phyloP scores from a whole-genome alignment of 225 moss, liverwort and hornwort genomes.

The Antitrichia curtipendula region DNA sequence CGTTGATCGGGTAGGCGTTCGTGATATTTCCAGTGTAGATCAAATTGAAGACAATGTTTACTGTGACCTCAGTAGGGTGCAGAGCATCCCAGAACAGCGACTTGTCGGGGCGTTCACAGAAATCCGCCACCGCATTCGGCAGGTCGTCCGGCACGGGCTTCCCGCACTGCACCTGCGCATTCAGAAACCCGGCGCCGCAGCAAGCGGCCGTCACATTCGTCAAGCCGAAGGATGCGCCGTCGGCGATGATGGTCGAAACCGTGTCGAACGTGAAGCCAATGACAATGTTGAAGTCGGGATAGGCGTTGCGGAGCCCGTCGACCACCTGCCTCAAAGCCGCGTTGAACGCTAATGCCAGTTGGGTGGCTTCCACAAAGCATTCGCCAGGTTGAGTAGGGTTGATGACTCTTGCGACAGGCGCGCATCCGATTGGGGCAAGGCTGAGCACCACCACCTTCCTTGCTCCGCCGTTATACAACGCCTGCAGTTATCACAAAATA shows the following conservation, averaged over 20 bases:
- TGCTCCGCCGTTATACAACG: conserved; percentile 16
- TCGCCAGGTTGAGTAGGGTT: conserved; percentile 7
- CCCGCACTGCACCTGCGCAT: conserved; percentile 30
- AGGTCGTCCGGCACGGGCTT: neutral
- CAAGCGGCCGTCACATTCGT: conserved; percentile 12
- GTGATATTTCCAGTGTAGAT: neutral
- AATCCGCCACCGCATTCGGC: neutral
- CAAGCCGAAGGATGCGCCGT: conserved; percentile 5
- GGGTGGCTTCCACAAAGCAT: conserved; percentile 2
- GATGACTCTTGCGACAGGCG: neutral
- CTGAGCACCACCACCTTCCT: conserved; percentile 6
- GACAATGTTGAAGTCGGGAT: conserved; percentile 11
- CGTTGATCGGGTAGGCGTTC: conserved; percentile 18
- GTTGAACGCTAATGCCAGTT: conserved; percentile 17
- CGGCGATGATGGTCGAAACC: neutral
- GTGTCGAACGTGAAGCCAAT: neutral
- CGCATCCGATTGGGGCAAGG: conserved; percentile 1
- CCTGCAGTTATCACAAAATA: neutral
- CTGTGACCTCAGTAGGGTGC: conserved; percentile 13
- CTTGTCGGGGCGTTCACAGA: conserved; percentile 8
- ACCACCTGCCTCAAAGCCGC: conserved; percentile 12
- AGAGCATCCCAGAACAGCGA: conserved; percentile 18
- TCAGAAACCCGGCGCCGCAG: conserved; percentile 32
- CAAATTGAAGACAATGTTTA: neutral
- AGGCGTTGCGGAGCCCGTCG: neutral